phyloP scores from a whole-genome alignment of 352 stramenopile species.

The Thraustochytrium striatum region DNA sequence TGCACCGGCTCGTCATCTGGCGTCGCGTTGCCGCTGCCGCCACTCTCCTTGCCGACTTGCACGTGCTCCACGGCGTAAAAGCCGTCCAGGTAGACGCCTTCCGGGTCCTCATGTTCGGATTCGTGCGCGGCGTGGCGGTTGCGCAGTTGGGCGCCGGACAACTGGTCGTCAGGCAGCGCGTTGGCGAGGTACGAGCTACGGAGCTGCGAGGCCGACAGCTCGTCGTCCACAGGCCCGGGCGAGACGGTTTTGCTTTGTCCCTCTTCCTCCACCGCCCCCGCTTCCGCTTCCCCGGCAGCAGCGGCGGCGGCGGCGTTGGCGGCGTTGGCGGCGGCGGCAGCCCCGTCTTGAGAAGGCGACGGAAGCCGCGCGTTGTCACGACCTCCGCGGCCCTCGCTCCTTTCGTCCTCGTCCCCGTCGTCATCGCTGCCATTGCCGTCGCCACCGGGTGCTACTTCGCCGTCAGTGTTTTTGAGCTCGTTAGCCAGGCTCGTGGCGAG shows the following conservation, averaged over 20 bases:
- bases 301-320: too few relatives aligned
- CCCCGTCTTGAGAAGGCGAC: too few relatives aligned
- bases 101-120: background rate
- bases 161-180: conserved; percentile 16
- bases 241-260: background rate
- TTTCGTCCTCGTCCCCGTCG: background rate
- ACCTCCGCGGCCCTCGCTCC: too few relatives aligned
- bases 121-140: background rate
- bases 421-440: background rate
- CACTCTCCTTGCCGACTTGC: background rate
- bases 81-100: conserved; percentile 26
- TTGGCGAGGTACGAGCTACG: background rate
- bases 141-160: conserved; percentile 26
- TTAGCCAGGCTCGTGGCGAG: conserved; percentile 4
- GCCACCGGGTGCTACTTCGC: too few relatives aligned
- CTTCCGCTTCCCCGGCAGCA: too few relatives aligned
- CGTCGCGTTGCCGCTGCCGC: too few relatives aligned
- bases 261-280: background rate
- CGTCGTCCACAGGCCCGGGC: background rate
- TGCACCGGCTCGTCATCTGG: too few relatives aligned
- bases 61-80: conserved; percentile 35
- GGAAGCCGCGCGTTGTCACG: too few relatives aligned
- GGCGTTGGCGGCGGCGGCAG: too few relatives aligned
- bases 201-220: background rate
- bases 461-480: too few relatives aligned